Evolutionary conservation across 1,284 basidiomycete species (phyloP).

Genomic region (Malassezia nana): DNA sequence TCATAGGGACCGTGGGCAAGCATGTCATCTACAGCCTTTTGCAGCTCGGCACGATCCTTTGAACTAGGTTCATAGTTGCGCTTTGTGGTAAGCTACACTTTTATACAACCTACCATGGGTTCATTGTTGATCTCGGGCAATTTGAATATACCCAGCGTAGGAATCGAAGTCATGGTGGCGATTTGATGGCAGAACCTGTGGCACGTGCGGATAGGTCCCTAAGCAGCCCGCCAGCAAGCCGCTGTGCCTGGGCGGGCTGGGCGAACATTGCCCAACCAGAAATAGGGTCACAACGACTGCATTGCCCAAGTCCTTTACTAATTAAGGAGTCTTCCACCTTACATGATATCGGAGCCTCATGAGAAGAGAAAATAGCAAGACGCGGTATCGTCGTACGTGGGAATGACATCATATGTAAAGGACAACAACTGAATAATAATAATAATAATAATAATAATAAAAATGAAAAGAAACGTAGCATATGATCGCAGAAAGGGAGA

Average conservation of each 20-base stretch:
- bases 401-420: no score
- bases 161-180: neutral
- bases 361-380: neutral
- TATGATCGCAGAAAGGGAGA: no score
- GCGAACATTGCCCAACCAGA: neutral
- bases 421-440: no score
- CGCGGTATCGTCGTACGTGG: neutral
- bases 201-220: no score
- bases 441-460: neutral
- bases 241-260: neutral
- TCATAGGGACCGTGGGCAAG: slow-evolving; percentile 73
- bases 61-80: slow-evolving; percentile 69
- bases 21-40: slow-evolving; percentile 70
- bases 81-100: slow-evolving; percentile 22
- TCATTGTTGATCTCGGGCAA: slow-evolving; percentile 42
- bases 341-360: no score
- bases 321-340: no score
- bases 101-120: slow-evolving; percentile 27
- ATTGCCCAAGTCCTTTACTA: neutral
- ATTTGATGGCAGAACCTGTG: neutral
- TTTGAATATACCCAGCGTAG: slow-evolving; percentile 24
- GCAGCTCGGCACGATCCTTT: slow-evolving; percentile 64
- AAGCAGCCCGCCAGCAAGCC: no score
- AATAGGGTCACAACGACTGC: neutral
- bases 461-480: neutral